Percentiles rank a stretch among this genome's conserved stretches.
phyloP scores from a whole-genome alignment of 305 asterid species.

The Caryopteris hybrid region DNA sequence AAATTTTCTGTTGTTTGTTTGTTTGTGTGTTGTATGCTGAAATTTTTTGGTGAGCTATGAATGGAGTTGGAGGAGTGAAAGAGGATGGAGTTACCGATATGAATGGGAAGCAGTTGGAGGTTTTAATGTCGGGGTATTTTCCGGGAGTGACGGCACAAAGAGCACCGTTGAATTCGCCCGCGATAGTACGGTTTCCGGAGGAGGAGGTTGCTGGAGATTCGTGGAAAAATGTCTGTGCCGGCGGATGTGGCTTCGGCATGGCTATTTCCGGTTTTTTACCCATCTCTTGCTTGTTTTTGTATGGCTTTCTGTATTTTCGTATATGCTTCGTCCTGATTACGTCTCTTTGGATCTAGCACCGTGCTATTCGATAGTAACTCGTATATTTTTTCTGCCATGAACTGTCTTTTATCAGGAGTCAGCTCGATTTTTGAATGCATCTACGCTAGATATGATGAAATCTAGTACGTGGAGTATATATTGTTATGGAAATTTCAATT shows the following conservation, averaged over 20 bases:
- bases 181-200: slow-evolving; percentile 35
- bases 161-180: slow-evolving; percentile 48
- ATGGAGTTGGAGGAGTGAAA: slow-evolving; percentile 19
- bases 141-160: slow-evolving; percentile 48
- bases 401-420: neutral
- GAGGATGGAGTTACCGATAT: slow-evolving; percentile 10
- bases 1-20: neutral
- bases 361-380: neutral
- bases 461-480: neutral
- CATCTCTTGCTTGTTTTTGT: slow-evolving; percentile 3
- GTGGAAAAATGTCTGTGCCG: slow-evolving; percentile 68
- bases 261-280: slow-evolving; percentile 46
- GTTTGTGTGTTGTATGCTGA: neutral
- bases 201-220: slow-evolving; percentile 32
- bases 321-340: neutral
- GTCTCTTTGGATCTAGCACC: neutral
- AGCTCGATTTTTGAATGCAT: neutral
- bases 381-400: neutral
- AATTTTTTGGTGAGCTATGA: slow-evolving; percentile 17
- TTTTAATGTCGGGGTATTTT: slow-evolving; percentile 66
- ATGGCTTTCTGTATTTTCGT: neutral
- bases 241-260: slow-evolving; percentile 77
- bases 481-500: neutral
- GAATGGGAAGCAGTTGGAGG: slow-evolving; percentile 31
- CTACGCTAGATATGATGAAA: neutral